phyloP scores from a whole-genome alignment of 2,329 filamentous ascomycete species.

The Penicillium janthinellum region DNA sequence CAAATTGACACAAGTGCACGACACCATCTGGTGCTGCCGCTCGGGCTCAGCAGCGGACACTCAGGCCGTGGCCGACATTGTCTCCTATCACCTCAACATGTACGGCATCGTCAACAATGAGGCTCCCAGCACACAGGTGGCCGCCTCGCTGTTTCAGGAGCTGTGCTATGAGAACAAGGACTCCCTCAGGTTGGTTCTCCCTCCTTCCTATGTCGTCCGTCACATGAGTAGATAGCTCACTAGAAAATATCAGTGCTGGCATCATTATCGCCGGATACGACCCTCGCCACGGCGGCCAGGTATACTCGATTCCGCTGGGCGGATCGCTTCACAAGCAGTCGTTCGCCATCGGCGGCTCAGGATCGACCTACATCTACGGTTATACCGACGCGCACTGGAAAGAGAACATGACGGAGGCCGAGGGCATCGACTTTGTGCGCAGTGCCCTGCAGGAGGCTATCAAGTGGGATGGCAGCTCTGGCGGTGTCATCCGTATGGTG shows the following conservation, averaged over 20 bases:
- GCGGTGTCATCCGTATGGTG: slow-evolving; percentile 97
- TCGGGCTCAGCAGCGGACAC: slow-evolving; percentile 97
- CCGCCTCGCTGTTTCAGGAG: slow-evolving; percentile 95
- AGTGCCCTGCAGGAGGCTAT: slow-evolving; percentile 88
- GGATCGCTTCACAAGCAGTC: slow-evolving; percentile 97
- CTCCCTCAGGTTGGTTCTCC: slow-evolving; percentile 69
- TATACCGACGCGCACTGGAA: slow-evolving; percentile 97
- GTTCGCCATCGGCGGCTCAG: slow-evolving; percentile 93
- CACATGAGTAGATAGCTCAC: neutral
- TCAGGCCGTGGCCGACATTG: slow-evolving; percentile 96
- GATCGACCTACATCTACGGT: slow-evolving; percentile 98
- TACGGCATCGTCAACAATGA: slow-evolving; percentile 90
- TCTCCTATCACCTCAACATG: slow-evolving; percentile 92
- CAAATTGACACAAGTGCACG: slow-evolving; percentile 97
- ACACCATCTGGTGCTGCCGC: slow-evolving; percentile 99
- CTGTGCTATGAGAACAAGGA: slow-evolving; percentile 99
- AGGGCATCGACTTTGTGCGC: slow-evolving; percentile 92
- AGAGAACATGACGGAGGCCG: slow-evolving; percentile 89
- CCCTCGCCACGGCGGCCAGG: slow-evolving; percentile 89
- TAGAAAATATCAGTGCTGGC: slow-evolving; percentile 67
- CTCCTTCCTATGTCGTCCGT: slow-evolving; percentile 32
- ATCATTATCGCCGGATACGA: slow-evolving; percentile 99
- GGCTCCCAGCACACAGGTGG: slow-evolving; percentile 89
- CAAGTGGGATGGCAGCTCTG: slow-evolving; percentile 99
- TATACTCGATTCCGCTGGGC: slow-evolving; percentile 95